A percentile compares a stretch with the other conserved stretches of the same genome.
These are phyloP conservation scores for Scleroderma citrinum DNA, from an alignment of 768 basidiomycete genomes.

Conservation along the genomic window DNA sequence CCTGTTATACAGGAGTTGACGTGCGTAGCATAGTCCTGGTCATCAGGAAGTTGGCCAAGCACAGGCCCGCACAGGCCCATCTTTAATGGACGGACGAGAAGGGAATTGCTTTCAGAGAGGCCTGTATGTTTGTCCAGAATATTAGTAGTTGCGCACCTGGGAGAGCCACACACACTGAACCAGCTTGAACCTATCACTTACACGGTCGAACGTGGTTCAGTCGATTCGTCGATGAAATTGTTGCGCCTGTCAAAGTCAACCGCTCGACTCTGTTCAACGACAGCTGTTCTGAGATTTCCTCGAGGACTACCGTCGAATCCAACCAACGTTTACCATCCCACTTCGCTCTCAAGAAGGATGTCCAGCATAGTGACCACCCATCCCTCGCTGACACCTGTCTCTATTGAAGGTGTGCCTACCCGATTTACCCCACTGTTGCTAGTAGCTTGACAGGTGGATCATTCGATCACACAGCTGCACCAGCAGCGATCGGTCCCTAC, in stretches of 20 bases:
- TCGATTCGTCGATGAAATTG: background rate
- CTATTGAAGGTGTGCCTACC: conserved; percentile 24
- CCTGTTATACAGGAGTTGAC: too few species aligned
- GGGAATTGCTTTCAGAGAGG: too few species aligned
- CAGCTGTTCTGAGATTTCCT: background rate
- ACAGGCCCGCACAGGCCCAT: too few species aligned
- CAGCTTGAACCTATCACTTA: too few species aligned
- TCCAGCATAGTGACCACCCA: conserved; percentile 30
- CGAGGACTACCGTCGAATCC: background rate
- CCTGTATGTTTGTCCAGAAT: too few species aligned
- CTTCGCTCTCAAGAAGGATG: conserved; percentile 9
- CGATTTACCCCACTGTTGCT: background rate
- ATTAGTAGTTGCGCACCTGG: too few species aligned
- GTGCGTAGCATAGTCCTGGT: too few species aligned
- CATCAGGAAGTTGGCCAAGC: too few species aligned
- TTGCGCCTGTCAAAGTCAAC: conserved; percentile 2
- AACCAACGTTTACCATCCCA: background rate
- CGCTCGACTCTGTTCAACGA: background rate
- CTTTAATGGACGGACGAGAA: too few species aligned
- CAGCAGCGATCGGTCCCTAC: conserved; percentile 82
- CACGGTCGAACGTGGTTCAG: too few species aligned
- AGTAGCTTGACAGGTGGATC: background rate
- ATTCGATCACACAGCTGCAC: conserved; percentile 46
- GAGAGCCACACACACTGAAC: too few species aligned
- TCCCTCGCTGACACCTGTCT: conserved; percentile 29